A percentile compares a stretch with the other conserved stretches of the same genome.
phyloP scores from a whole-genome alignment of 2,329 filamentous ascomycete genomes.

The Ceratocystis diversiconidia region DNA sequence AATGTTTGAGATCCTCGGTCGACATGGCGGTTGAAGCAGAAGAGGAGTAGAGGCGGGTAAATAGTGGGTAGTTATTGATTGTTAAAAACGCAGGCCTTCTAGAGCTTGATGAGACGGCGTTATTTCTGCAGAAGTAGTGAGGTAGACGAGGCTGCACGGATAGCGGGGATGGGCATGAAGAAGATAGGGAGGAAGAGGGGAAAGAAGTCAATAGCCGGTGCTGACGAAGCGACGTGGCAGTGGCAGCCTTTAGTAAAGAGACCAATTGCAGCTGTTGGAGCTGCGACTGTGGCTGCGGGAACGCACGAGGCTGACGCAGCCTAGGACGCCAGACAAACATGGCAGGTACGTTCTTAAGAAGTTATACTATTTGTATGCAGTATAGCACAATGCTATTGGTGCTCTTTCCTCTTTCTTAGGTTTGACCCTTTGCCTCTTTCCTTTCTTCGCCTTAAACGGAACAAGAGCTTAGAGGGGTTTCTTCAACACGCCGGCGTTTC shows the following conservation, averaged over 20 bases:
- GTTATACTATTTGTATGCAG: not conserved
- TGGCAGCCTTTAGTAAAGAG: slow-evolving; percentile 11
- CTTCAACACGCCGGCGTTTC: not conserved
- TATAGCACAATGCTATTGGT: slow-evolving; percentile 2
- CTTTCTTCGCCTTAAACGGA: not conserved
- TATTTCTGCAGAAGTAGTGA: not conserved
- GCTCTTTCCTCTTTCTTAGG: not conserved
- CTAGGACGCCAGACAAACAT: slow-evolving; percentile 12
- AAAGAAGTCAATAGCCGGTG: slow-evolving; percentile 6
- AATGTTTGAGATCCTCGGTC: slow-evolving; percentile 54
- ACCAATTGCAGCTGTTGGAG: slow-evolving; percentile 2
- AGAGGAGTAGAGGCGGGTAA: slow-evolving; percentile 17
- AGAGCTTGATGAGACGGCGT: not conserved
- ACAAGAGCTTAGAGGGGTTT: not conserved
- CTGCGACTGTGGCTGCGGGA: slow-evolving; percentile 13
- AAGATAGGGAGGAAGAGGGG: not conserved
- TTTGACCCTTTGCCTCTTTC: not conserved
- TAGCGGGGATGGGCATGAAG: not conserved
- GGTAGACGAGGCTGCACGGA: not conserved
- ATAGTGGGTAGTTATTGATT: not conserved
- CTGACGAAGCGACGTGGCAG: slow-evolving; percentile 6
- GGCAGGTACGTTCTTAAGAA: not conserved
- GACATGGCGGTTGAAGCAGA: slow-evolving; percentile 31
- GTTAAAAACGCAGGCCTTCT: not conserved
- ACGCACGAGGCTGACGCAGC: slow-evolving; percentile 17